Evolutionary conservation across 805 yeast species (phyloP).

Genomic region (Metschnikowia kofuensis): DNA sequence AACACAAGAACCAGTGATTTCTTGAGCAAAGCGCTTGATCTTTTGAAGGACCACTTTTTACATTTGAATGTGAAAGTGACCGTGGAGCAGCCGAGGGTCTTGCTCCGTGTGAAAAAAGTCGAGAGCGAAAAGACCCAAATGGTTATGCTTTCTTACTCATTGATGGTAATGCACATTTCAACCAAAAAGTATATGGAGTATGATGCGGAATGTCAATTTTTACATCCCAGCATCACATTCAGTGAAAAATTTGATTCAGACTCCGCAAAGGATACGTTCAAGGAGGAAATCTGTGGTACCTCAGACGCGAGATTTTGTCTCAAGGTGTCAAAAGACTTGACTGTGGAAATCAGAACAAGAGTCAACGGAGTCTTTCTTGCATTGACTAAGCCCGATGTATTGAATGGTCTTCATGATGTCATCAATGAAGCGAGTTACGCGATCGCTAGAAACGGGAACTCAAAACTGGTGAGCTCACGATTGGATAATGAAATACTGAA

Average conservation of each 20-base stretch:
- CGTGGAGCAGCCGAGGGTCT: slow-evolving; percentile 17
- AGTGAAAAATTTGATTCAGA: slow-evolving; percentile 21
- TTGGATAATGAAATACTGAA: slow-evolving; percentile 23
- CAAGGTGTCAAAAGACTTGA: slow-evolving; percentile 28
- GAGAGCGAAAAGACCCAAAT: slow-evolving; percentile 23
- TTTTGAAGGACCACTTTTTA: slow-evolving; percentile 10
- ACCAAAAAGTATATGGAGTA: slow-evolving; percentile 33
- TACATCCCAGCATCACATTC: slow-evolving; percentile 31
- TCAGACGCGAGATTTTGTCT: slow-evolving; percentile 20
- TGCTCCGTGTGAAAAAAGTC: slow-evolving; percentile 22
- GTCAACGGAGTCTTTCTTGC: slow-evolving; percentile 23
- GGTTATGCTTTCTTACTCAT: slow-evolving; percentile 33
- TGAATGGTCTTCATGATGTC: slow-evolving; percentile 31
- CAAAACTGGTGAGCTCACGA: slow-evolving; percentile 28
- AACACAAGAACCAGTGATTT: no score
- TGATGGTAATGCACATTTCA: slow-evolving; percentile 31
- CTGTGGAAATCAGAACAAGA: slow-evolving; percentile 20
- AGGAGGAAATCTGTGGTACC: slow-evolving; percentile 24
- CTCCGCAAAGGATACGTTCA: slow-evolving; percentile 3
- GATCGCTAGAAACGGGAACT: slow-evolving; percentile 23
- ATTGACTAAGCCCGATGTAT: slow-evolving; percentile 28
- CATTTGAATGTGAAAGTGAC: slow-evolving; percentile 14
- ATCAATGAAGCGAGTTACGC: slow-evolving; percentile 25
- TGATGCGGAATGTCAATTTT: slow-evolving; percentile 31
- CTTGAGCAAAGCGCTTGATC: background rate